Base-by-base conservation (phyloP, 1,139 yeast genomes). In the Zygotorulaspora mrakii region DNA sequence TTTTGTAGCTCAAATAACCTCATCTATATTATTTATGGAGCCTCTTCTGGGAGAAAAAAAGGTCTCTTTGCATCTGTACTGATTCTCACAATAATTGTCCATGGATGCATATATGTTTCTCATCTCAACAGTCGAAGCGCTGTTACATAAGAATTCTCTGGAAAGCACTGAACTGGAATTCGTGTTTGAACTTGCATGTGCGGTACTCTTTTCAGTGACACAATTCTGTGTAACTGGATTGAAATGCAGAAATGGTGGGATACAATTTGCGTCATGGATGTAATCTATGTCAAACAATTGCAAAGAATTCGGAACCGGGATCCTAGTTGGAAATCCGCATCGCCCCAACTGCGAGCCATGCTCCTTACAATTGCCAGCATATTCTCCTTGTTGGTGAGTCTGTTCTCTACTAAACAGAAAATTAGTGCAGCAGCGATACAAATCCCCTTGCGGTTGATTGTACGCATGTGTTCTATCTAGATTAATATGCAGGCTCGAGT, bases 241-340 rank as follows among this genome's bases (percentile, higher is more conserved):
- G 11, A 28, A 28, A 17, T 28, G 31, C 12, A 28, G 16, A 28
- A 28, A 28, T 16, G 31, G 31, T 11, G 31, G 31, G 9, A 28
- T n/a, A 16, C 12, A 11, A 20, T 12, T 14, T 9, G 14, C 13
- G 31, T 16, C 5, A n/a, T 14, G 11, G 5, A 14, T 27, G 13
- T 30, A 32, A n/a, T 22, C 13, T 10, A 22, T 28, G 11, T 33
- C 37, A 11, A 38, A 33, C 17, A 38, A 29, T 18, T 32, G 18
- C 22, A 38, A 17, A 1, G 41, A 38, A 11, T 31, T 29, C 11
- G 41, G 34, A 9, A 35, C 6, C 3, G 33, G 25, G n/a, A 30
- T 5, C 3, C 12, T 17, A n/a, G 5, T 28, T 5, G 13, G n/a
- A 10, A 11, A 24, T 10, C n/a, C n/a, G 27, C 13, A 24, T 6